Evolutionary conservation across 805 yeast genomes (phyloP).

Genomic region (Blastobotrys chiropterorum): DNA sequence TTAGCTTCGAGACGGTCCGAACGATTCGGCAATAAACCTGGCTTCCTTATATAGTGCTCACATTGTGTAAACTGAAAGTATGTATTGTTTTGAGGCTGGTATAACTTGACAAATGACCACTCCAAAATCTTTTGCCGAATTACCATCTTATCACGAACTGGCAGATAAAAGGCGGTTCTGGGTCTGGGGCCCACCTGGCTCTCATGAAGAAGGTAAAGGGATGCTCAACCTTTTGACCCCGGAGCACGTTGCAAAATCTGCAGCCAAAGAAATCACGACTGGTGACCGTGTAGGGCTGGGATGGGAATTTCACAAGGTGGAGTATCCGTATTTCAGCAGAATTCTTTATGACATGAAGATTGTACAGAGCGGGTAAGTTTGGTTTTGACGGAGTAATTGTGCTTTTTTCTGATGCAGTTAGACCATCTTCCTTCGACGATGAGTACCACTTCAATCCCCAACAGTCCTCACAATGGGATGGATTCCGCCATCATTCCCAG

Average conservation of each 20-base stretch:
- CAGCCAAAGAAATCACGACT: constrained; percentile 15
- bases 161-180: constrained; percentile 22
- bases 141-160: constrained; percentile 21
- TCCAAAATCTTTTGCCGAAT: constrained; percentile 2
- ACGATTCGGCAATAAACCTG: too few species aligned
- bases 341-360: neutral
- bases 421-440: constrained; percentile 23
- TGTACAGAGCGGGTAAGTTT: neutral
- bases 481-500: constrained; percentile 28
- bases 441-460: constrained; percentile 29
- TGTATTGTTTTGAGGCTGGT: too few species aligned
- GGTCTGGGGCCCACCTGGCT: constrained; percentile 26
- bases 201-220: constrained; percentile 24
- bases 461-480: constrained; percentile 32
- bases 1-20: too few species aligned
- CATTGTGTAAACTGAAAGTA: too few species aligned
- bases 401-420: too few species aligned
- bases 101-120: neutral
- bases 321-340: constrained; percentile 17
- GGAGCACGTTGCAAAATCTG: constrained; percentile 20
- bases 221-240: constrained; percentile 23
- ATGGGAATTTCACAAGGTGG: constrained; percentile 19
- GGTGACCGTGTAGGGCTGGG: constrained; percentile 22
- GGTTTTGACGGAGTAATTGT: too few species aligned
- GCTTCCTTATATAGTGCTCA: too few species aligned